These are phyloP conservation scores for Phytophthora brassicae DNA, from an alignment of 352 stramenopile species.

Conservation along the genomic window DNA sequence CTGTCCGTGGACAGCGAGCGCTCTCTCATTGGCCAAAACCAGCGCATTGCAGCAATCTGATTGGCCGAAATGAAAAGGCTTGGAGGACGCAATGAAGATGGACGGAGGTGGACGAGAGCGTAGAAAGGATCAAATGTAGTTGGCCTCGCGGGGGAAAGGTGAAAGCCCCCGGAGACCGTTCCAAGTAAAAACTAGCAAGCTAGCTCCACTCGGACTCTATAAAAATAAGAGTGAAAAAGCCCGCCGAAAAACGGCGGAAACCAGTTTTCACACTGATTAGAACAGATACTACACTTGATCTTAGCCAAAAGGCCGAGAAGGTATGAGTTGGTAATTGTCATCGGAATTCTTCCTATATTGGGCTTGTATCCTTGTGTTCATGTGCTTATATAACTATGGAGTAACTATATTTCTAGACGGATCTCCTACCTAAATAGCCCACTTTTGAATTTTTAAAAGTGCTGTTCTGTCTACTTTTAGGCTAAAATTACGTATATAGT, in stretches of 20 bases:
- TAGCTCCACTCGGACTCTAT: neutral
- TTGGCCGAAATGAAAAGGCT: too few relatives aligned
- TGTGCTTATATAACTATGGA: neutral
- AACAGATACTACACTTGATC: constrained; percentile 78
- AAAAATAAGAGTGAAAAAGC: too few relatives aligned
- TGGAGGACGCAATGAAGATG: neutral
- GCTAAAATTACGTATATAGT: too few relatives aligned
- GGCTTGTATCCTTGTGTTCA: neutral
- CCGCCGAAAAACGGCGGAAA: constrained; percentile 68
- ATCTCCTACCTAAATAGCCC: too few relatives aligned
- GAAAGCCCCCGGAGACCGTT: constrained; percentile 22
- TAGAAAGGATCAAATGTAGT: too few relatives aligned
- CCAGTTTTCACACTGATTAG: constrained; percentile 93
- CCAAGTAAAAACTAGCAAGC: constrained; percentile 9
- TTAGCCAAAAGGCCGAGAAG: constrained; percentile 81
- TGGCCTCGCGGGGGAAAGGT: constrained; percentile 1
- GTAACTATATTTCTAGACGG: too few relatives aligned
- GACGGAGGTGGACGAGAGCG: too few relatives aligned
- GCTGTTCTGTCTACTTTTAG: too few relatives aligned
- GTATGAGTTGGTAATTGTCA: constrained; percentile 58
- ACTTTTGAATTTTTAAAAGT: too few relatives aligned
- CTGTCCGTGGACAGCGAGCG: too few relatives aligned
- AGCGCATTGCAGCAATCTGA: too few relatives aligned
- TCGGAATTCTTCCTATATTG: neutral
- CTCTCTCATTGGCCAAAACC: too few relatives aligned